Percentiles rank a stretch among this genome's conserved stretches.
phyloP scores from a whole-genome alignment of 257 asterid species.

The Marsdenia floribunda region DNA sequence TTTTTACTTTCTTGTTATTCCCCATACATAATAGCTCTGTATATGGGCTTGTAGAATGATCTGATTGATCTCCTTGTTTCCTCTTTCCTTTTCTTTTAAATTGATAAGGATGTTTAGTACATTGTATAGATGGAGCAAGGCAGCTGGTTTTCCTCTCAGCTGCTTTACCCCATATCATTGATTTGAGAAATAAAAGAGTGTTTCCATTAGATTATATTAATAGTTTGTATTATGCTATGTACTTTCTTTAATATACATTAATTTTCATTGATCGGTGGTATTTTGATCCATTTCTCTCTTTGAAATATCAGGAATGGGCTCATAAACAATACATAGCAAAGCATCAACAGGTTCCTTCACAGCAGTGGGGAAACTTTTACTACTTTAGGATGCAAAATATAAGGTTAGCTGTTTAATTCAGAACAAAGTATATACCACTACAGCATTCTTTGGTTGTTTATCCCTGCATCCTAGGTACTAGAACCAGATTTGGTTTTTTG shows the following conservation, averaged over 20 bases:
- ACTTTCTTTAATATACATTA: neutral
- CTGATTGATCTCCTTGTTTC: neutral
- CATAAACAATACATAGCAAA: conserved; percentile 83
- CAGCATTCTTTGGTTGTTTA: neutral
- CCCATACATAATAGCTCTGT: neutral
- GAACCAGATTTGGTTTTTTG: neutral
- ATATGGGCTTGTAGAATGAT: neutral
- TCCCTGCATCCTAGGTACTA: neutral
- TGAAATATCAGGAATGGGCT: conserved; percentile 71
- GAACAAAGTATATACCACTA: neutral
- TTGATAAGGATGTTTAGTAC: neutral
- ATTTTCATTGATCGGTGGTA: neutral
- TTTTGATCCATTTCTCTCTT: conserved; percentile 1
- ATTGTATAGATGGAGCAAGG: neutral
- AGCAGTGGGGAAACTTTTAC: conserved; percentile 96
- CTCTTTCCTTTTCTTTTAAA: neutral
- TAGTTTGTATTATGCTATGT: neutral
- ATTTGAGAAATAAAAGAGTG: neutral
- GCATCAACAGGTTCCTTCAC: conserved; percentile 98
- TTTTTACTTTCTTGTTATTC: neutral
- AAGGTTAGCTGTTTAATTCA: conserved; percentile 41
- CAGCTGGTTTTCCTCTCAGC: neutral
- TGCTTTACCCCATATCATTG: neutral
- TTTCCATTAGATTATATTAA: neutral
- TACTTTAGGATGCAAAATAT: conserved; percentile 95